These are phyloP conservation scores for Xylaria sp. DNA, from an alignment of 2,329 filamentous ascomycete species.

Conservation along the genomic window DNA sequence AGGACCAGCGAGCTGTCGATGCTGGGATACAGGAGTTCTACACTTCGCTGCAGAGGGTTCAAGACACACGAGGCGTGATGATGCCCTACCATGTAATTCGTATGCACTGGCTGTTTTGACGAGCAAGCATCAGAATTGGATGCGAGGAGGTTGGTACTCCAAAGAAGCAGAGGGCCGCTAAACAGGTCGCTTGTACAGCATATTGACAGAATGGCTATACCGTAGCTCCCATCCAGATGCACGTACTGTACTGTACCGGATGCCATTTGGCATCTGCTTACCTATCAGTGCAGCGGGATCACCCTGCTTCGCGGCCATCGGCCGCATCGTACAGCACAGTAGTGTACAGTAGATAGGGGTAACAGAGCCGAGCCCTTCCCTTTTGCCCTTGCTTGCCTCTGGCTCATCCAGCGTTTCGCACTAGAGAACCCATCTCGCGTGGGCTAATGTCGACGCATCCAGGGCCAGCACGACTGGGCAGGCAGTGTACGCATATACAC, in stretches of 20 bases:
- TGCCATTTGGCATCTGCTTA: conserved; percentile 25
- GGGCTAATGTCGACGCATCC: conserved; percentile 11
- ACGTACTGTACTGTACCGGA: conserved; percentile 12
- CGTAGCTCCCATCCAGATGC: conserved; percentile 10
- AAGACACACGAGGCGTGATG: conserved; percentile 24
- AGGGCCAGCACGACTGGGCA: neutral
- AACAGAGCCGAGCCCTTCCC: conserved; percentile 21
- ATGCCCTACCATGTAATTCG: conserved; percentile 15
- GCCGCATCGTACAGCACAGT: neutral
- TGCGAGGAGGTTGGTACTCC: conserved; percentile 16
- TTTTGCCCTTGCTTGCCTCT: conserved; percentile 17
- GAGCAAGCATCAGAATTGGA: conserved; percentile 22
- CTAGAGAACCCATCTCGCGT: conserved; percentile 1
- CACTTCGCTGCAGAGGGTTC: conserved; percentile 12
- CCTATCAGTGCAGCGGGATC: conserved; percentile 14
- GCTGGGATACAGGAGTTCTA: conserved; percentile 28
- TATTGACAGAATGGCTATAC: conserved; percentile 21
- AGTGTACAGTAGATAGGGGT: conserved; percentile 27
- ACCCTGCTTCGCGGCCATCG: conserved; percentile 25
- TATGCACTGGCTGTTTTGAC: conserved; percentile 29
- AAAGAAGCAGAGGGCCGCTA: neutral
- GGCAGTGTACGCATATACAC: conserved; percentile 2
- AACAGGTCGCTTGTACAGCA: conserved; percentile 21
- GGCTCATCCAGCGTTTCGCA: conserved; percentile 22
- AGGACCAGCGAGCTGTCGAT: conserved; percentile 29